Evolutionary conservation across 495 filamentous ascomycete species (phyloP).

Genomic region (Aspergillus bertholletiae): DNA sequence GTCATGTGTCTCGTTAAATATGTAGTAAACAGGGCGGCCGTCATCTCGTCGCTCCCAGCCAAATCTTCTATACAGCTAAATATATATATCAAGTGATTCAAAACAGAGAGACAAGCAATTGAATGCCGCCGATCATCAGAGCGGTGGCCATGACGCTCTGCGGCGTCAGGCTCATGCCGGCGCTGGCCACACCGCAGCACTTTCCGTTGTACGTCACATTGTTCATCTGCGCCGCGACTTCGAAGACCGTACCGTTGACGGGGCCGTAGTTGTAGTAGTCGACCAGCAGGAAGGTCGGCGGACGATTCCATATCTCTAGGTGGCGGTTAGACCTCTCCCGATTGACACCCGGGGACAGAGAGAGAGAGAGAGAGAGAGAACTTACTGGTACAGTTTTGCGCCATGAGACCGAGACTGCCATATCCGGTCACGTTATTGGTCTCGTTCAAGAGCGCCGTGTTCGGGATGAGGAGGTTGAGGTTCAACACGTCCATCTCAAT

Average conservation of each 20-base stretch:
- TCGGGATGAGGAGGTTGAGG: slow-evolving; percentile 37
- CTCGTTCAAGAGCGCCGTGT: slow-evolving; percentile 57
- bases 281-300: slow-evolving; percentile 84
- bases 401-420: slow-evolving; percentile 70
- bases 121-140: slow-evolving; percentile 22
- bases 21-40: slow-evolving; percentile 2
- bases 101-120: slow-evolving; percentile 22
- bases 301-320: slow-evolving; percentile 53
- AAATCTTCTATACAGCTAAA: slow-evolving; percentile 7
- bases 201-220: slow-evolving; percentile 73
- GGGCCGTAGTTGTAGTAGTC: slow-evolving; percentile 80
- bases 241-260: slow-evolving; percentile 79
- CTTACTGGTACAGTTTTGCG: slow-evolving; percentile 63
- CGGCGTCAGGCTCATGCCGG: slow-evolving; percentile 23
- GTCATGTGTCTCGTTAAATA: not conserved
- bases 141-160: slow-evolving; percentile 20
- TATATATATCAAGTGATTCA: slow-evolving; percentile 9
- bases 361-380: no score
- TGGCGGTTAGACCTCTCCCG: slow-evolving; percentile 13
- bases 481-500: slow-evolving; percentile 69
- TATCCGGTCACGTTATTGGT: slow-evolving; percentile 64
- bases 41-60: slow-evolving; percentile 11
- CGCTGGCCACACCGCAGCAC: slow-evolving; percentile 62
- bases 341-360: not conserved
- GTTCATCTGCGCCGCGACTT: slow-evolving; percentile 82